A percentile compares a stretch with the other conserved stretches of the same genome.
Conservation (phyloP, 176 grass and related monocot genomes). For the Ensete ventricosum region DNA sequence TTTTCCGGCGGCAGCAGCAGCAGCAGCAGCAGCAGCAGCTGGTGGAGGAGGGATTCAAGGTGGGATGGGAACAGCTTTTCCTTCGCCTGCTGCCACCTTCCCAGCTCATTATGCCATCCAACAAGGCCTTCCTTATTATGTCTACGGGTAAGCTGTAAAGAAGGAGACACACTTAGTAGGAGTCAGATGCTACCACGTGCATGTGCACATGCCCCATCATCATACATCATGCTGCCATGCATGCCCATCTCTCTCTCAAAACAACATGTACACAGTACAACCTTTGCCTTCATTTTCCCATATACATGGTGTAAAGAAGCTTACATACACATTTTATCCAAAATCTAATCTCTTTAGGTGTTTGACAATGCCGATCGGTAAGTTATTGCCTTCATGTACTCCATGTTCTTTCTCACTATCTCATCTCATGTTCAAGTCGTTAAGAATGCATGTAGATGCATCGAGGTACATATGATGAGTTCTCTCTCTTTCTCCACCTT, state of each 20-base stretch:
- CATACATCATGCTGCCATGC: background rate
- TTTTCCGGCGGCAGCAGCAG: slow-evolving; percentile 8
- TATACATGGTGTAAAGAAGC: no score
- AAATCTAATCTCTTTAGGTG: no score
- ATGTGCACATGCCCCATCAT: background rate
- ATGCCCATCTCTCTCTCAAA: background rate
- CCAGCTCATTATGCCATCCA: slow-evolving; percentile 21
- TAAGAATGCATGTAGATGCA: no score
- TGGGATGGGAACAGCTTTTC: slow-evolving; percentile 18
- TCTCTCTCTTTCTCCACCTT: no score
- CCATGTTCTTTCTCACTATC: no score
- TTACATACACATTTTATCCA: no score
- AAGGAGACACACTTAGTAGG: background rate
- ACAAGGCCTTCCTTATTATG: slow-evolving; percentile 15
- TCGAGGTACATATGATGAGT: no score
- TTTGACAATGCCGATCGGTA: no score
- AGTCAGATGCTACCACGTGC: slow-evolving; percentile 1
- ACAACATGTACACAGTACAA: background rate
- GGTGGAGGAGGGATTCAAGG: background rate
- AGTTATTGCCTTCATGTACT: no score
- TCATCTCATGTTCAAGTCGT: no score
- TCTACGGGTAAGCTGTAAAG: slow-evolving; percentile 18
- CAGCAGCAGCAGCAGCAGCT: no score
- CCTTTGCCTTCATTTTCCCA: no score
- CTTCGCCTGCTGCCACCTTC: slow-evolving; percentile 8